phyloP scores from a whole-genome alignment of 768 basidiomycete genomes.

The Tulasnella sp. region DNA sequence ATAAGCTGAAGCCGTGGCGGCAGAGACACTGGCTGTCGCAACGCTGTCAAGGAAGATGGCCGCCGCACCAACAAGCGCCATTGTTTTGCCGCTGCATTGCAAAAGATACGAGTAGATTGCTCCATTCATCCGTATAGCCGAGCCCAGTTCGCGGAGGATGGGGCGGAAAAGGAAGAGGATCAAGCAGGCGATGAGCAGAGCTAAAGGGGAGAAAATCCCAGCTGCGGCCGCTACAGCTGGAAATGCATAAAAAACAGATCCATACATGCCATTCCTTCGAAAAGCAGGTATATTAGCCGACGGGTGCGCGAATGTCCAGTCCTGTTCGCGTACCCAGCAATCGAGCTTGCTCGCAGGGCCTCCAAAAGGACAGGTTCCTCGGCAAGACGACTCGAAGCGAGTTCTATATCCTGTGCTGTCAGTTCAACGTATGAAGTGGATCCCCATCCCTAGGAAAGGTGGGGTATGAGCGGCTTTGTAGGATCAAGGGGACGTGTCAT shows the following conservation, averaged over 20 bases:
- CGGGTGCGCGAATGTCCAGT: constrained; percentile 59
- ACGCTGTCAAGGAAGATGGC: constrained; percentile 68
- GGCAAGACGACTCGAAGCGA: constrained; percentile 35
- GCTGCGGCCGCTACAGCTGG: constrained; percentile 60
- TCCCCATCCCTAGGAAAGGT: constrained; percentile 49
- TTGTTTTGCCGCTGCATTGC: constrained; percentile 57
- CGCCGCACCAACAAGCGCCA: constrained; percentile 62
- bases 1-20: constrained; percentile 66
- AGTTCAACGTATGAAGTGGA: constrained; percentile 48
- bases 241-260: constrained; percentile 57
- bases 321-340: constrained; percentile 61
- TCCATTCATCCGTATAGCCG: constrained; percentile 63
- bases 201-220: constrained; percentile 43
- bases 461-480: background rate
- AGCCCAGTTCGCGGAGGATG: constrained; percentile 67
- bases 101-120: constrained; percentile 68
- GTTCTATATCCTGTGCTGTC: constrained; percentile 39
- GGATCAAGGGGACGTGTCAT: background rate
- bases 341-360: constrained; percentile 43
- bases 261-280: background rate
- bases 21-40: constrained; percentile 65
- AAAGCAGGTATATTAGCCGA: constrained; percentile 33
- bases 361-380: constrained; percentile 45
- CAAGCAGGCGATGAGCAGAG: constrained; percentile 58
- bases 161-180: constrained; percentile 69